These are phyloP conservation scores for Saccharata proteae DNA, from an alignment of 2,329 filamentous ascomycete genomes.

Conservation along the genomic window DNA sequence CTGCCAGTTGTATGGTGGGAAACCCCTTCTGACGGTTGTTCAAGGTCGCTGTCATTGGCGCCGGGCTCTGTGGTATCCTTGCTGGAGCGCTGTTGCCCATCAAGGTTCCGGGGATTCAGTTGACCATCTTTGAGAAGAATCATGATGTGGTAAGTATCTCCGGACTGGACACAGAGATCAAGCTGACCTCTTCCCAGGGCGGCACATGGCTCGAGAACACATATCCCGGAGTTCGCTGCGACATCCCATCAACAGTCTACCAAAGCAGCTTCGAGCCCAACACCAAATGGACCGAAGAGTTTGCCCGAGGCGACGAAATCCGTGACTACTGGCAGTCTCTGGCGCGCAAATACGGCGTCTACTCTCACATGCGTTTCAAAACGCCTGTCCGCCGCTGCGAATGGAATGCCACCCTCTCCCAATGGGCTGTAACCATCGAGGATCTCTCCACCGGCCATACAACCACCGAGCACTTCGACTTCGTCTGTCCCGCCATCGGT, in stretches of 20 bases:
- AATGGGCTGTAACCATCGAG: conserved; percentile 48
- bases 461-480: conserved; percentile 41
- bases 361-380: conserved; percentile 43
- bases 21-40: conserved; percentile 13
- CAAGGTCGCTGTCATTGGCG: conserved; percentile 51
- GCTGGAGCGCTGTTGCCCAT: conserved; percentile 54
- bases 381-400: conserved; percentile 43
- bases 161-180: conserved; percentile 4
- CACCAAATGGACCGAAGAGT: conserved; percentile 55
- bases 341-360: conserved; percentile 52
- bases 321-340: conserved; percentile 52
- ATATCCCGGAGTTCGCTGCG: conserved; percentile 56
- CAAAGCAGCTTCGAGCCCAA: conserved; percentile 58
- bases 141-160: conserved; percentile 41
- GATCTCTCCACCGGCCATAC: conserved; percentile 26
- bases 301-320: conserved; percentile 56
- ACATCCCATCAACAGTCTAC: conserved; percentile 59
- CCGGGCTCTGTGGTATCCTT: conserved; percentile 50
- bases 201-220: conserved; percentile 38
- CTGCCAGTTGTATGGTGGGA: too few species aligned
- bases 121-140: conserved; percentile 60
- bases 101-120: conserved; percentile 55
- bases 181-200: conserved; percentile 19
- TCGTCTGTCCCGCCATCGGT: conserved; percentile 52
- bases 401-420: conserved; percentile 41